Conservation (phyloP, 2,329 filamentous ascomycete species). For the Akanthomyces dipterigenus region DNA sequence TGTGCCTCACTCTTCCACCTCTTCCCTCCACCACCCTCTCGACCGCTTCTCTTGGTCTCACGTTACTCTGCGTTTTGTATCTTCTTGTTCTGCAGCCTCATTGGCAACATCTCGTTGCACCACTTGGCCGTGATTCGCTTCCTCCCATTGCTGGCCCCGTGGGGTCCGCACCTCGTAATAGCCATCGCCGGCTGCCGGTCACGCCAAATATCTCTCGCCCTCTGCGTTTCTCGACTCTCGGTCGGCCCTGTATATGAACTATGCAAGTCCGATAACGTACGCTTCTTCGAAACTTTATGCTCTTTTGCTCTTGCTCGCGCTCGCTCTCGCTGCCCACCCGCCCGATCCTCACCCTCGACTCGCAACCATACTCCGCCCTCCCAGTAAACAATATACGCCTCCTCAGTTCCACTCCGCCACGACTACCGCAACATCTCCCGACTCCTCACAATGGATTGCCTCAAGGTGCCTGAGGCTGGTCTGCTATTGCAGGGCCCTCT, state of each 20-base stretch:
- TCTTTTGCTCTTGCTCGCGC: background rate
- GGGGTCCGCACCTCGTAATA: conserved; percentile 12
- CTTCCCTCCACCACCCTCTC: background rate
- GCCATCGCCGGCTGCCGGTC: conserved; percentile 8
- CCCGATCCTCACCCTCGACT: background rate
- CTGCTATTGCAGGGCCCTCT: conserved; percentile 49
- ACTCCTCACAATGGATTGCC: conserved; percentile 39
- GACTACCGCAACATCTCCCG: background rate
- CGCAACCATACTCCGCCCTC: background rate
- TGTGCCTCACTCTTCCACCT: conserved; percentile 2
- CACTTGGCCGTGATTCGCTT: conserved; percentile 6
- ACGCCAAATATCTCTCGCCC: background rate
- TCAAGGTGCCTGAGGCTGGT: conserved; percentile 52
- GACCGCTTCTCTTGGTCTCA: background rate
- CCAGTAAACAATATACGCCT: conserved; percentile 3
- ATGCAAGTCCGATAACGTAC: background rate
- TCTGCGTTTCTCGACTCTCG: conserved; percentile 3
- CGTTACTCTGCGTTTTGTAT: background rate
- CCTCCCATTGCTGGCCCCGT: conserved; percentile 13
- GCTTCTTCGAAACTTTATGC: background rate
- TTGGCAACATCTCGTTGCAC: background rate
- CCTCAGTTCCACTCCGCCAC: conserved; percentile 1
- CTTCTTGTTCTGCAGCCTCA: background rate
- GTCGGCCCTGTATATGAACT: conserved; percentile 2
- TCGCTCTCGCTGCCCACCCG: background rate